Conservation (phyloP, 768 basidiomycete species). For the Sporobolomyces phaffii region DNA sequence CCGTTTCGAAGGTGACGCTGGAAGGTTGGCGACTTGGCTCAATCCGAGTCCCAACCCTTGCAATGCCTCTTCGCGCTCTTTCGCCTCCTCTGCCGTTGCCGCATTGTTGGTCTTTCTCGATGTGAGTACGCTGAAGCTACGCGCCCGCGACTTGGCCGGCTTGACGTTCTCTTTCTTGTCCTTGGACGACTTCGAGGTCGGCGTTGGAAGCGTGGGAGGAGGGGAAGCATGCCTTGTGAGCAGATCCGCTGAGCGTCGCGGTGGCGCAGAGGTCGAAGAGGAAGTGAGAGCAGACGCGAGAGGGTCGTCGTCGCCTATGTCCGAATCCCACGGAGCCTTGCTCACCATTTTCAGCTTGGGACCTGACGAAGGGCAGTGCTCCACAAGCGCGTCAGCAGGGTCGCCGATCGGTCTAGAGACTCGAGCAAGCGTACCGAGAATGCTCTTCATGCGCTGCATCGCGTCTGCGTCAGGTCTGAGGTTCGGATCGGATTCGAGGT, state of each 20-base stretch:
- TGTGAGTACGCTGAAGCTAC: conserved; percentile 24
- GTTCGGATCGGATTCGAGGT: conserved; percentile 9
- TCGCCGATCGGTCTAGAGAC: neutral
- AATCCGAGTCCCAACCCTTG: conserved; percentile 25
- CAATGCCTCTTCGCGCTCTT: conserved; percentile 18
- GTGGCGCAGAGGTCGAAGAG: too few relatives aligned
- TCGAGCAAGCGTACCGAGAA: conserved; percentile 11
- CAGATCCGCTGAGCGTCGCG: too few relatives aligned
- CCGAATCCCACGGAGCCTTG: conserved; percentile 29
- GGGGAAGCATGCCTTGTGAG: too few relatives aligned
- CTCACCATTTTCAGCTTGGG: conserved; percentile 21
- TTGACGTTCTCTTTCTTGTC: too few relatives aligned
- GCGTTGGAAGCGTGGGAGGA: too few relatives aligned
- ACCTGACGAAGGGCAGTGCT: neutral
- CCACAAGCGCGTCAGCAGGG: neutral
- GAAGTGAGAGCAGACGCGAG: too few relatives aligned
- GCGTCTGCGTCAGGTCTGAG: conserved; percentile 22
- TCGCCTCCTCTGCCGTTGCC: neutral
- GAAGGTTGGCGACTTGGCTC: neutral
- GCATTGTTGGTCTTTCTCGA: neutral
- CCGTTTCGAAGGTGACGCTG: conserved; percentile 15
- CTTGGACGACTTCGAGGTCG: too few relatives aligned
- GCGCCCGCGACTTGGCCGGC: conserved; percentile 11
- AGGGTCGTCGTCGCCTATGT: conserved; percentile 8
- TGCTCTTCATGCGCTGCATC: conserved; percentile 31